These are phyloP conservation scores for Barbatosphaeria neglecta DNA, from an alignment of 495 filamentous ascomycete genomes.

Conservation along the genomic window DNA sequence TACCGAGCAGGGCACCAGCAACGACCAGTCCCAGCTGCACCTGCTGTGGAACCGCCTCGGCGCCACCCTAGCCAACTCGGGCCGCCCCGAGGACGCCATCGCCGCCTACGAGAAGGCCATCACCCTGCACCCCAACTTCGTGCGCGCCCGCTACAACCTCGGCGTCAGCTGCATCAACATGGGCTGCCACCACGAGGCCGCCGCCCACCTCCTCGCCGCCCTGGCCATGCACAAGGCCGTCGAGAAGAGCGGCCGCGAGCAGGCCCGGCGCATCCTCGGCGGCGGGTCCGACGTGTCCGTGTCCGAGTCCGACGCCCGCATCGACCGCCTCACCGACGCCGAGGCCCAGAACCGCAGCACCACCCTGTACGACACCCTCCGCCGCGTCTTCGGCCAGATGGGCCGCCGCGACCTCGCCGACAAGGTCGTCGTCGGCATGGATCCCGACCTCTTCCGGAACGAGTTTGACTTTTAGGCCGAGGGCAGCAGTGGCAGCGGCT, in stretches of 20 bases:
- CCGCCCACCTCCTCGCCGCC: constrained; percentile 86
- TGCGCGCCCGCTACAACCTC: constrained; percentile 91
- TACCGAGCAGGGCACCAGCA: constrained; percentile 64
- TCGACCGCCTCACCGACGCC: constrained; percentile 74
- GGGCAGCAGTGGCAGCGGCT: neutral
- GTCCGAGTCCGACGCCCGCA: constrained; percentile 54
- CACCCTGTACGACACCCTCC: constrained; percentile 85
- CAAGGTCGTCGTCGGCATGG: constrained; percentile 74
- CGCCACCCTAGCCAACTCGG: constrained; percentile 89
- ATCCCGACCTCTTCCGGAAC: constrained; percentile 74
- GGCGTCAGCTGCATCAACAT: constrained; percentile 97
- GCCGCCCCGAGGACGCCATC: constrained; percentile 88
- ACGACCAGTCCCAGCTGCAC: constrained; percentile 67
- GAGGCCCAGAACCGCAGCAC: constrained; percentile 93
- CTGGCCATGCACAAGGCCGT: constrained; percentile 95
- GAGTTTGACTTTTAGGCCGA: constrained; percentile 39
- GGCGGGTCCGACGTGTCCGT: constrained; percentile 37
- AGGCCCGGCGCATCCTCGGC: constrained; percentile 70
- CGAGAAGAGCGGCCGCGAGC: constrained; percentile 71
- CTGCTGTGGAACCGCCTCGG: constrained; percentile 97
- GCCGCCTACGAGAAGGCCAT: constrained; percentile 90
- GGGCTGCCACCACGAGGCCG: constrained; percentile 83
- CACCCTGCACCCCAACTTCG: constrained; percentile 83
- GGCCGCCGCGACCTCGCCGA: constrained; percentile 76
- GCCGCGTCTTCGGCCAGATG: constrained; percentile 93